Percentiles rank a stretch among this genome's conserved stretches.
These are phyloP conservation scores for Filosporella fistucella DNA, from an alignment of 495 filamentous ascomycete genomes.

Conservation along the genomic window DNA sequence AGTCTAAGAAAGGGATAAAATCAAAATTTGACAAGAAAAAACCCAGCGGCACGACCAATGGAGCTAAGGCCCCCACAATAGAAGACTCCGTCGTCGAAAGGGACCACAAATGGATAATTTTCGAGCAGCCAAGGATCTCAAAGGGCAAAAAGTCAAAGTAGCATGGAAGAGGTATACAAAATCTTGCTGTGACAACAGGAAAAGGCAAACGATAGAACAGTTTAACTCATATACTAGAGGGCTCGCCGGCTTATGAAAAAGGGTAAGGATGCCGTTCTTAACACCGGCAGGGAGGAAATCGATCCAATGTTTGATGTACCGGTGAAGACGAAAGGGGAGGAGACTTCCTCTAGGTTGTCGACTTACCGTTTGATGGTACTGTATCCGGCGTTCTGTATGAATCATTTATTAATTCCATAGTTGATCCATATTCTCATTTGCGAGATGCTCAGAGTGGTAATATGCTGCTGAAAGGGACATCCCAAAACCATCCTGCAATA, in stretches of 20 bases:
- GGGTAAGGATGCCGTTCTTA: too few species aligned
- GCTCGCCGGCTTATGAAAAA: too few species aligned
- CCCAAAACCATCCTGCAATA: conserved; percentile 49
- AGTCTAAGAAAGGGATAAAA: background rate
- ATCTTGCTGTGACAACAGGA: too few species aligned
- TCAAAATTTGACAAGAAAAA: background rate
- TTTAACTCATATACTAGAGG: too few species aligned
- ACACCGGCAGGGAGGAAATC: background rate
- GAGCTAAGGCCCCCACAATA: too few species aligned
- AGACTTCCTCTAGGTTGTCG: too few species aligned
- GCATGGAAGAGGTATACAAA: background rate
- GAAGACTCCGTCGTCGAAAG: too few species aligned
- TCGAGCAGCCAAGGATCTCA: background rate
- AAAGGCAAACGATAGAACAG: too few species aligned
- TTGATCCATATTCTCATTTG: background rate
- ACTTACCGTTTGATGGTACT: too few species aligned
- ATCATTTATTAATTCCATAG: background rate
- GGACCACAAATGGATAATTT: too few species aligned
- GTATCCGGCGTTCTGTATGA: too few species aligned
- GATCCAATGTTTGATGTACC: background rate
- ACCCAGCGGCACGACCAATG: background rate
- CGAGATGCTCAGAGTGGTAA: conserved; percentile 16
- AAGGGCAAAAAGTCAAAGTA: background rate
- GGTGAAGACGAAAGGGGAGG: background rate
- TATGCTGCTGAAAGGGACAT: conserved; percentile 35